Evolutionary conservation across 257 asterid species (phyloP), one percentile per base, ranked within the genome.

Genomic region (Lavandula angustifolia): DNA sequence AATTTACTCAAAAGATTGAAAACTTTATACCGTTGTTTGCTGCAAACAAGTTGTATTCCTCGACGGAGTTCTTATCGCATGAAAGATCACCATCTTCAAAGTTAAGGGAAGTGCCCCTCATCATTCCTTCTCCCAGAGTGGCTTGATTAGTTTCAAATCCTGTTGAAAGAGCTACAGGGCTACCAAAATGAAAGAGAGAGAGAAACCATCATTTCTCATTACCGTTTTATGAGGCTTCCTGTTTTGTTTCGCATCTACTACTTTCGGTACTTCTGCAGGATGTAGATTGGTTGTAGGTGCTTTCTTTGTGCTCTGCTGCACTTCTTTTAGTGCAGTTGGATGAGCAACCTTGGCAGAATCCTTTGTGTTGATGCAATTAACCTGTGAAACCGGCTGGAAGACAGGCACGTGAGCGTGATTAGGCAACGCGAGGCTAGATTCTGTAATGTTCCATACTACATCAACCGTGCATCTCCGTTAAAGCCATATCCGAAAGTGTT

Each of bases 161-260:
- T 6, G 89, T 71, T 8, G 95, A 82, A 75, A 83, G 78, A 72
- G 83, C 95, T 31, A 85, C 88, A 27, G 97, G 97, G 37, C 96
- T 92, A 46, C 96, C 95, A 75, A 82, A 87, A 78, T 90, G 97
- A 81, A 94, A 94, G 61, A 94, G 96, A 94, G 96, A 58, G 99
- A 94, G 84, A 94, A 90, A 60, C 84, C 94, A 38, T 81, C 74
- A 52, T 71, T 80, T 58, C 68, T 81, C 34, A 34, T 62, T 18
- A 69, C 86, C 64, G 68, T 35, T 73, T 68, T 78, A n/a, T 76
- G 80, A 16, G 81, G 50, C 74, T 82, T 80, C 64, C 52, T 75
- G 48, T 18, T 80, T 62, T 71, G 73, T 46, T 59, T 79, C 46
- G 62, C 64, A 66, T 82, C 80, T 14, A 62, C 77, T 41, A 49